These are phyloP conservation scores for Xylaria bambusicola DNA, from an alignment of 495 filamentous ascomycete genomes.

Conservation along the genomic window DNA sequence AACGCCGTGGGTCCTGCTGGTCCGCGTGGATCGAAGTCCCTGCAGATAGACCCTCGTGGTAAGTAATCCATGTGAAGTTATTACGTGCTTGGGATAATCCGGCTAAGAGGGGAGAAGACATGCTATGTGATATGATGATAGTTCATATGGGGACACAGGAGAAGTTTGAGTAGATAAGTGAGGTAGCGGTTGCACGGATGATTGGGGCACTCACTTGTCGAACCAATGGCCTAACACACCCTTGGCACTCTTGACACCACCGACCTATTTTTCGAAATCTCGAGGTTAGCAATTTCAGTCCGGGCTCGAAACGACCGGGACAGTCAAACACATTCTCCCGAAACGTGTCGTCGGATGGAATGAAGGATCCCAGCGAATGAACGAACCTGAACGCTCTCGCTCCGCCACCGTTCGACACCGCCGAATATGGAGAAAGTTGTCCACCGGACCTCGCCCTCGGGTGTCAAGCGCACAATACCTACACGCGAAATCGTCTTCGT, in stretches of 20 bases:
- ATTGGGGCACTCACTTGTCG: constrained; percentile 62
- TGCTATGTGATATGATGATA: no score
- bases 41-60: constrained; percentile 20
- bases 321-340: no score
- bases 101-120: no score
- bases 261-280: no score
- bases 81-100: no score
- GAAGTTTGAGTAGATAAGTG: no score
- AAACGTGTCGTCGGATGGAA: no score
- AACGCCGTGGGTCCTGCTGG: constrained; percentile 67
- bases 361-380: no score
- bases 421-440: constrained; percentile 62
- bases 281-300: no score
- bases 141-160: no score
- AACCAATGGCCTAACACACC: constrained; percentile 69
- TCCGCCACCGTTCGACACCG: constrained; percentile 63
- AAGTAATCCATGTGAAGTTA: constrained; percentile 1
- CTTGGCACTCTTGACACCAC: constrained; percentile 56
- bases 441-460: constrained; percentile 67
- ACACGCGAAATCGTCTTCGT: constrained; percentile 11
- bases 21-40: constrained; percentile 59
- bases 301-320: no score
- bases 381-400: constrained; percentile 66
- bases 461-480: constrained; percentile 59
- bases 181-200: no score